Percentiles rank a stretch among this genome's conserved stretches.
phyloP scores from a whole-genome alignment of 2,329 filamentous ascomycete genomes.

The Fusarium chuoi region DNA sequence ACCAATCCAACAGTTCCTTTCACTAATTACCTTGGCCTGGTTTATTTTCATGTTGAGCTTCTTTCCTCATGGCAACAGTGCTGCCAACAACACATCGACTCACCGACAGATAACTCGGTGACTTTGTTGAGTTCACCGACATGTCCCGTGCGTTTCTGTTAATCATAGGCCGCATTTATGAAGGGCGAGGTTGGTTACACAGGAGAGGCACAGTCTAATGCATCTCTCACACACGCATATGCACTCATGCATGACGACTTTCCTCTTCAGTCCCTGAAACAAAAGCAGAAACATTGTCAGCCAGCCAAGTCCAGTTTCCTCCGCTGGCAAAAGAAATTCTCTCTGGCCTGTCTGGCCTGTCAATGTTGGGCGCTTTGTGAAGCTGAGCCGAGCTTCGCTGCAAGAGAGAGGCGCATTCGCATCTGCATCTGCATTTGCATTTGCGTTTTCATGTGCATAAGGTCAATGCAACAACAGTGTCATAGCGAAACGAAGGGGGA shows the following conservation, averaged over 20 bases:
- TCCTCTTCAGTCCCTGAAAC: conserved; percentile 14
- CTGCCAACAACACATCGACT: neutral
- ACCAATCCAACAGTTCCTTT: neutral
- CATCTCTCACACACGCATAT: conserved; percentile 7
- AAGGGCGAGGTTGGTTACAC: conserved; percentile 14
- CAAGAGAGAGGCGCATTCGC: conserved; percentile 25
- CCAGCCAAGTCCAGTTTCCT: neutral
- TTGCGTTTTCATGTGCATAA: neutral
- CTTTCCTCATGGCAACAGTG: neutral
- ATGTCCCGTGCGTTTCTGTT: conserved; percentile 14
- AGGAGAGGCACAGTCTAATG: neutral
- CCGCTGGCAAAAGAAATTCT: neutral
- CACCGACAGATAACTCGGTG: conserved; percentile 16
- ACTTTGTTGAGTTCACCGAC: conserved; percentile 23
- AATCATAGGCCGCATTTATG: conserved; percentile 9
- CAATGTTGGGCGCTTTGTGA: conserved; percentile 14
- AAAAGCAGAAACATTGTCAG: neutral
- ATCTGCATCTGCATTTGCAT: neutral
- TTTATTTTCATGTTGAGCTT: neutral
- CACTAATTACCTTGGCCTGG: neutral
- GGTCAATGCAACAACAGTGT: neutral
- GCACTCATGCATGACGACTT: conserved; percentile 1
- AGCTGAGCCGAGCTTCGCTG: conserved; percentile 23
- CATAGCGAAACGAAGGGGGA: neutral
- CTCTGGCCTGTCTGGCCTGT: neutral